These are phyloP conservation scores for Fusarium sp. DNA, from an alignment of 2,329 filamentous ascomycete species.

Conservation along the genomic window DNA sequence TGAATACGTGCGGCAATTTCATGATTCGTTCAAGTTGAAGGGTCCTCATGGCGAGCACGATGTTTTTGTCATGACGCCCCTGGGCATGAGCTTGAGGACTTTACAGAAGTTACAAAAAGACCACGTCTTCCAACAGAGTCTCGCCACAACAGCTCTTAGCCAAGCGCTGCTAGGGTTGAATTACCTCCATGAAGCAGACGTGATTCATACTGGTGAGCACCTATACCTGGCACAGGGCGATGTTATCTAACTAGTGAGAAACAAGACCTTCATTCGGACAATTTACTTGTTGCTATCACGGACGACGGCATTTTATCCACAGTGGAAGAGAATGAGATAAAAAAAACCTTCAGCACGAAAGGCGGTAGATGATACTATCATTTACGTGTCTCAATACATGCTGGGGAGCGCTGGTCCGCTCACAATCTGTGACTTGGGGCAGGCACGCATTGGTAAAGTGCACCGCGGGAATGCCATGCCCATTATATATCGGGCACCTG, in stretches of 20 bases:
- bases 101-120: not conserved
- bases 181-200: not conserved
- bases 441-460: not conserved
- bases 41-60: not conserved
- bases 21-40: not conserved
- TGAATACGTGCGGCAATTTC: not conserved
- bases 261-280: not conserved
- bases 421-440: not conserved
- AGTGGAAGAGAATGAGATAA: not conserved
- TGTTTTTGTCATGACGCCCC: not conserved
- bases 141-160: not conserved
- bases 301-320: not conserved
- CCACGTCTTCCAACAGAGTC: not conserved
- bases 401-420: not conserved
- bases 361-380: not conserved
- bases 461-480: not conserved
- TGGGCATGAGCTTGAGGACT: not conserved
- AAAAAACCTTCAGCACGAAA: not conserved
- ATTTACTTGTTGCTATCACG: not conserved
- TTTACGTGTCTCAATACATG: not conserved
- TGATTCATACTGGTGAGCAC: not conserved
- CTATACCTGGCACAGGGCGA: not conserved
- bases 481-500: not conserved
- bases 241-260: not conserved
- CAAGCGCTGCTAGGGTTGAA: not conserved